Percentiles rank a stretch among this genome's conserved stretches.
Evolutionary conservation across 2,329 filamentous ascomycete genomes (phyloP).

Genomic region (Davidsoniella virescens): DNA sequence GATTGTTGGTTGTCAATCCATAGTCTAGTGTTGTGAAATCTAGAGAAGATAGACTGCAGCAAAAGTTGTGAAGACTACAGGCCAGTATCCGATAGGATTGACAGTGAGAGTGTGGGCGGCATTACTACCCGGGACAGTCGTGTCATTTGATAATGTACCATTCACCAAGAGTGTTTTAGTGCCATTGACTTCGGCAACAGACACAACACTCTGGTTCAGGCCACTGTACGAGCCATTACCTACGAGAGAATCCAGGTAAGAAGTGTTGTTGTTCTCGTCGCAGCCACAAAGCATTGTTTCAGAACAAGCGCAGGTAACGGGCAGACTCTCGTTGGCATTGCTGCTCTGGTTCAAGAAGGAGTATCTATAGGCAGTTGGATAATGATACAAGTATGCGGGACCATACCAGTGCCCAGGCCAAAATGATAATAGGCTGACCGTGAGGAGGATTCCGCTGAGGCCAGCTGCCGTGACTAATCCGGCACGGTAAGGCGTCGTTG

Average conservation of each 20-base stretch:
- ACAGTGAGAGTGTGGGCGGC: conserved; percentile 17
- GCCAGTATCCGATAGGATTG: conserved; percentile 33
- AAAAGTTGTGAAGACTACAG: conserved; percentile 27
- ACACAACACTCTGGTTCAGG: conserved; percentile 46
- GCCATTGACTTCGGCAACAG: conserved; percentile 40
- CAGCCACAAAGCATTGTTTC: conserved; percentile 39
- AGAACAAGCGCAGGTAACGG: conserved; percentile 36
- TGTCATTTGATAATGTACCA: conserved; percentile 57
- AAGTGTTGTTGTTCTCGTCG: conserved; percentile 48
- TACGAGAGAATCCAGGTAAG: conserved; percentile 45
- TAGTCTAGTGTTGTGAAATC: not conserved
- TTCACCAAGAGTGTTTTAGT: conserved; percentile 53
- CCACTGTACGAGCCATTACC: conserved; percentile 44
- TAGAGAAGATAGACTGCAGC: conserved; percentile 24
- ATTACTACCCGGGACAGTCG: conserved; percentile 31
- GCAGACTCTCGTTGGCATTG: conserved; percentile 22
- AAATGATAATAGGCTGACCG: conserved; percentile 32
- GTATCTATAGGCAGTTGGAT: conserved; percentile 27
- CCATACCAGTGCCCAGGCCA: conserved; percentile 52
- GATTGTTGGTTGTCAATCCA: too few species aligned
- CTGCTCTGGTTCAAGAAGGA: conserved; percentile 34
- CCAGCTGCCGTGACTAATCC: conserved; percentile 35
- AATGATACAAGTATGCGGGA: conserved; percentile 47
- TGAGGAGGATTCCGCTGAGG: conserved; percentile 35
- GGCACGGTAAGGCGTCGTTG: conserved; percentile 40